Conservation (phyloP, 225 moss, liverwort and hornwort species). For the Sphagnum contortum region DNA sequence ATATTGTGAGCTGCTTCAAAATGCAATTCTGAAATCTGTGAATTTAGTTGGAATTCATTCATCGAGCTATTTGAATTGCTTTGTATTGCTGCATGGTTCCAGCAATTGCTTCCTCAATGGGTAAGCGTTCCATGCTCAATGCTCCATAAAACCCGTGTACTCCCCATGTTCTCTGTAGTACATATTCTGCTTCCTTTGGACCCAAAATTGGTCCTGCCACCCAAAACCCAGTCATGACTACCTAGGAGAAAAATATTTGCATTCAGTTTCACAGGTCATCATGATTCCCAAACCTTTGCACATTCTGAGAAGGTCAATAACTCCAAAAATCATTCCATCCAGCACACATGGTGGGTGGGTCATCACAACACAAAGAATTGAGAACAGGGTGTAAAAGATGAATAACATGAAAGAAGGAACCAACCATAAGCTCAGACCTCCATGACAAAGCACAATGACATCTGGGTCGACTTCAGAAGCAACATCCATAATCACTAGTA, state of each 20-base stretch:
- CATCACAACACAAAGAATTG: no score
- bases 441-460: conserved; percentile 83
- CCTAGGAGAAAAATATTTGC: no score
- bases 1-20: no score
- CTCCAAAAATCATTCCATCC: no score
- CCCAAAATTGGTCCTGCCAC: conserved; percentile 80
- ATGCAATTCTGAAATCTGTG: no score
- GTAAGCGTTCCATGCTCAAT: conserved; percentile 90
- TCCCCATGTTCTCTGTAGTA: conserved; percentile 64
- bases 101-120: conserved; percentile 80
- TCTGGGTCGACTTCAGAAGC: conserved; percentile 63
- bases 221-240: background rate
- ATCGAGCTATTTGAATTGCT: conserved; percentile 65
- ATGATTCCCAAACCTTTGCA: no score
- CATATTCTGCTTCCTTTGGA: conserved; percentile 78
- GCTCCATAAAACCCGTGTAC: conserved; percentile 97
- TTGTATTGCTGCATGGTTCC: conserved; percentile 82
- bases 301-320: no score
- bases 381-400: no score
- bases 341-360: no score
- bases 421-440: conserved; percentile 38
- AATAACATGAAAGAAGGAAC: no score
- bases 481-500: conserved; percentile 79
- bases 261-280: no score
- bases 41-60: background rate